Evolutionary conservation across 2,329 filamentous ascomycete genomes (phyloP), one percentile per base, ranked within the genome.

Genomic region (Fusarium piperis): DNA sequence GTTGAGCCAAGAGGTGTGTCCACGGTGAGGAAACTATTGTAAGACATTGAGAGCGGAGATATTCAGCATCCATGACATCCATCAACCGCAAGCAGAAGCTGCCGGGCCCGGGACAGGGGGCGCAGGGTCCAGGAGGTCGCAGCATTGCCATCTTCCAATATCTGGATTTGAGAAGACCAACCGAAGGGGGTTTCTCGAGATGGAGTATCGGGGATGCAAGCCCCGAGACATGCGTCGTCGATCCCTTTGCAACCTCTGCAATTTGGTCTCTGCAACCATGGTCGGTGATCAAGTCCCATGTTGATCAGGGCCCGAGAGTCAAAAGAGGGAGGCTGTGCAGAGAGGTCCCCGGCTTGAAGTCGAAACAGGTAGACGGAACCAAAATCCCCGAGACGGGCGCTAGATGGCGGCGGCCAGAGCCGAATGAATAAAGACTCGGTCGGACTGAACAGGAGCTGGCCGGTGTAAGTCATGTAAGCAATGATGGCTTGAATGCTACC

Each of bases 151-250:
- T 64, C 56, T 33, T 51, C 70, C 18, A 65, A 60, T 53, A 75
- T 60, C 67, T 32, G 61, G 65, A 44, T 66, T 59, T 35, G 23
- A 55, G 36, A 36, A 48, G 39, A 52, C 38, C 53, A 26, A 44
- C 26, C 39, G 46, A 52, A 51, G 44, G 61, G 59, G 56, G 65
- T 70, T 61, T 65, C 62, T 60, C 38, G 30, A 58, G 66, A 67
- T 72, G 73, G 71, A 65, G 66, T 63, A 63, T 57, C 64, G 65
- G 59, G 62, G 59, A 67, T 69, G 59, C 59, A 36, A 39, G 23
- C 69, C 46, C 65, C 58, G 69, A 71, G 69, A 72, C 69, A 72
- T 72, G 58, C 69, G 55, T 66, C 63, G 65, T 48, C 56, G 69
- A 70, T 72, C 69, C 28, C 70, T 44, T 67, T 52, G 61, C 62